A percentile compares a stretch with the other conserved stretches of the same genome.
These are phyloP conservation scores for Apiospora koreana DNA, from an alignment of 2,329 filamentous ascomycete genomes.

Conservation along the genomic window DNA sequence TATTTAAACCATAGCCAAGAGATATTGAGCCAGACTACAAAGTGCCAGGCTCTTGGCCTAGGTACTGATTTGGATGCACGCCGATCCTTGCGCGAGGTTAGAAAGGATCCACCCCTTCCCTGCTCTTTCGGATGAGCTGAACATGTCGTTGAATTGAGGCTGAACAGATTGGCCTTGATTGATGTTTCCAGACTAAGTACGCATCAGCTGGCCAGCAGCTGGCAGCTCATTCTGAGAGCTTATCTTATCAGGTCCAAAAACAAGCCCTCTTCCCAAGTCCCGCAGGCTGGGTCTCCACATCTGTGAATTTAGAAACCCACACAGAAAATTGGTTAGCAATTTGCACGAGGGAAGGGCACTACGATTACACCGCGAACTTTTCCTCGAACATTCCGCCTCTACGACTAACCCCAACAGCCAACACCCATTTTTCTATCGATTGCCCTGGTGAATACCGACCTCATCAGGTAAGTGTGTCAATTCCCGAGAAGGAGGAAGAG, in stretches of 20 bases:
- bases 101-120: not conserved
- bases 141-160: constrained; percentile 6
- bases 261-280: constrained; percentile 4
- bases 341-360: not conserved
- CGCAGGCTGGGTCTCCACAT: not conserved
- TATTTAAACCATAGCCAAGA: not conserved
- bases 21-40: not conserved
- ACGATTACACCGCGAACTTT: constrained; percentile 7
- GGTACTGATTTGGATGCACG: not conserved
- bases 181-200: not conserved
- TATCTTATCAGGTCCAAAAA: not conserved
- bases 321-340: constrained; percentile 8
- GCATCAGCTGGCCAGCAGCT: not conserved
- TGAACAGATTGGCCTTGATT: not conserved
- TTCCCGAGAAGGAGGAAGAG: not conserved
- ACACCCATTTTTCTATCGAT: constrained; percentile 8
- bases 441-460: constrained; percentile 12
- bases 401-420: constrained; percentile 14
- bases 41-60: not conserved
- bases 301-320: constrained; percentile 3
- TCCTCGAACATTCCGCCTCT: constrained; percentile 8
- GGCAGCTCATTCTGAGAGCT: not conserved
- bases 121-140: not conserved
- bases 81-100: not conserved
- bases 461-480: constrained; percentile 12